A percentile compares a stretch with the other conserved stretches of the same genome.
Conservation (phyloP, 257 asterid species). For the Anisodus acutangulus region DNA sequence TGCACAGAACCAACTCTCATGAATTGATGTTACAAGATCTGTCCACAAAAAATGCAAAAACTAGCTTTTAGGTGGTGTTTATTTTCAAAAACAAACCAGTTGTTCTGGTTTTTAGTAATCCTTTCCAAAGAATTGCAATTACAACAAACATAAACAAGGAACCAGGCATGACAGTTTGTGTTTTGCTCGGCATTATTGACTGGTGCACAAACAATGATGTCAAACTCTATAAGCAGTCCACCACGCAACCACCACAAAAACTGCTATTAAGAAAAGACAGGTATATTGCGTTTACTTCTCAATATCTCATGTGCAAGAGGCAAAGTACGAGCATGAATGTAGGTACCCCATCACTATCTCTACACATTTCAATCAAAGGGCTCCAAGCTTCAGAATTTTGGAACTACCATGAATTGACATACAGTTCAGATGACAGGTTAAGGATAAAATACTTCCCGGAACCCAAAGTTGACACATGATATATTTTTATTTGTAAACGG, state of each 20-base stretch:
- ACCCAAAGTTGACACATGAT: not conserved
- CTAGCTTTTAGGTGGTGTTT: not conserved
- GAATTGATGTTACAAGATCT: slow-evolving; percentile 93
- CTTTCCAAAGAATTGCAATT: slow-evolving; percentile 18
- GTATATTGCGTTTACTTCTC: slow-evolving; percentile 4
- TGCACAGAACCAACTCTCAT: slow-evolving; percentile 88
- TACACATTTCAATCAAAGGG: not conserved
- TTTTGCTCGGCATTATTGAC: slow-evolving; percentile 16
- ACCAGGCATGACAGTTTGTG: not conserved
- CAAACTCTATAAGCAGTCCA: not conserved
- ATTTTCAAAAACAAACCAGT: not conserved
- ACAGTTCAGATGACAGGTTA: not conserved
- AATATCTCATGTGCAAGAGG: not conserved
- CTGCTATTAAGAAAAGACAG: not conserved
- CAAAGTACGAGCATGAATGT: not conserved
- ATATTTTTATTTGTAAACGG: not conserved
- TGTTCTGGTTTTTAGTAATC: not conserved
- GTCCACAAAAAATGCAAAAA: slow-evolving; percentile 31
- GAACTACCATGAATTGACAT: not conserved
- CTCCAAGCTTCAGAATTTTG: slow-evolving; percentile 16
- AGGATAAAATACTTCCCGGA: not conserved
- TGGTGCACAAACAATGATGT: not conserved
- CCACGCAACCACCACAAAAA: not conserved
- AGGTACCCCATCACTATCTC: slow-evolving; percentile 15
- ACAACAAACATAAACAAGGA: slow-evolving; percentile 6